A percentile compares a stretch with the other conserved stretches of the same genome.
Evolutionary conservation across 2,329 filamentous ascomycete species (phyloP).

Genomic region (Trichophyton schoenleinii): DNA sequence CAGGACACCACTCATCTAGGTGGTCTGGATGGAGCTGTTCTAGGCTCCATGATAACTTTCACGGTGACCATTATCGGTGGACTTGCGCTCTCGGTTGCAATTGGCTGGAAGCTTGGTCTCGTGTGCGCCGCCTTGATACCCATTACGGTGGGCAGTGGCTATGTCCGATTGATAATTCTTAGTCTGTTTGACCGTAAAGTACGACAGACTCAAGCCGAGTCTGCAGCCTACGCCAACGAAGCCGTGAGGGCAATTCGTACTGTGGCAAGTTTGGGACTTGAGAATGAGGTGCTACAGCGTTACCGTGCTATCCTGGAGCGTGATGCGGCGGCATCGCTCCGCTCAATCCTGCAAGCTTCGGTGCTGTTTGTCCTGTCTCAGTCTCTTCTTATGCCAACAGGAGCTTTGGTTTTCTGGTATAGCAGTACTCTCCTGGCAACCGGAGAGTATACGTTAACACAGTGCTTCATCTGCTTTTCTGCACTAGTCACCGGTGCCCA

Average conservation of each 20-base stretch:
- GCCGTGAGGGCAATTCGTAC: constrained; percentile 87
- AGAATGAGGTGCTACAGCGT: constrained; percentile 60
- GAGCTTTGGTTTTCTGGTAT: constrained; percentile 87
- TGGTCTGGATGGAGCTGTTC: background rate
- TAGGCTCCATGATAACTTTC: background rate
- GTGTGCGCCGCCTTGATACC: constrained; percentile 50
- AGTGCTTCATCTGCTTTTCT: constrained; percentile 86
- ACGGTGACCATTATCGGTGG: background rate
- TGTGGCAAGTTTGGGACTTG: constrained; percentile 77
- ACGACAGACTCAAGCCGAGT: constrained; percentile 64
- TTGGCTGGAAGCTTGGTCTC: constrained; percentile 8
- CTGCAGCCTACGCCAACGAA: constrained; percentile 79
- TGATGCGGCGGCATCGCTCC: background rate
- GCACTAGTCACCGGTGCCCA: constrained; percentile 83
- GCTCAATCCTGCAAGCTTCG: constrained; percentile 50
- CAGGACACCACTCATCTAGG: constrained; percentile 51
- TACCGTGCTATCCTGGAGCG: constrained; percentile 55
- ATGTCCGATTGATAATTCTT: constrained; percentile 74
- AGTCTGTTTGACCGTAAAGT: constrained; percentile 65
- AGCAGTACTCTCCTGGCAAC: constrained; percentile 63
- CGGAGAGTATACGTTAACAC: constrained; percentile 61
- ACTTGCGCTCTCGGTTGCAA: background rate
- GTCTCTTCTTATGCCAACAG: constrained; percentile 67
- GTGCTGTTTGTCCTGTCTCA: constrained; percentile 72
- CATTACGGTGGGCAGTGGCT: constrained; percentile 63